Evolutionary conservation across 768 basidiomycete species (phyloP).

Genomic region (Auricularia sp.): DNA sequence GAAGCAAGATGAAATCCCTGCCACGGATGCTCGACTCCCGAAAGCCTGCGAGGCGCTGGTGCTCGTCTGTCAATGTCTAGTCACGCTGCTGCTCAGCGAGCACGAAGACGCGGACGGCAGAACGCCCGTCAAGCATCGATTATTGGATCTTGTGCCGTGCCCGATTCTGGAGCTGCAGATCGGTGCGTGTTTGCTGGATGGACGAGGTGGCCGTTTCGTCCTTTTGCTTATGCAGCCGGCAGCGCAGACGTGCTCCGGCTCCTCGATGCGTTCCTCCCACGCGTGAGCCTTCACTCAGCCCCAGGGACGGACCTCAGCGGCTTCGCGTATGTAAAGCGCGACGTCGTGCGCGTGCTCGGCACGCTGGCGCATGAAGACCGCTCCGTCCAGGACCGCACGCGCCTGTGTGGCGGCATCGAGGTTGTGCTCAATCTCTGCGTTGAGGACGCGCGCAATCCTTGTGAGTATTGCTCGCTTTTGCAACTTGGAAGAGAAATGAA

Average conservation of each 20-base stretch:
- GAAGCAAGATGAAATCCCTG: not conserved
- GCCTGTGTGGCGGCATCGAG: slow-evolving; percentile 63
- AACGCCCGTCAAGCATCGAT: slow-evolving; percentile 29
- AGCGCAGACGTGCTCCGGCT: slow-evolving; percentile 56
- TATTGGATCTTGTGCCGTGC: no score
- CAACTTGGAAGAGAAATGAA: not conserved
- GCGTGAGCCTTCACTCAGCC: slow-evolving; percentile 50
- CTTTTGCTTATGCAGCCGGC: not conserved
- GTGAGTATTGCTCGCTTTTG: slow-evolving; percentile 40
- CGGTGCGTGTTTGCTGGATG: slow-evolving; percentile 30
- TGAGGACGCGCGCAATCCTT: slow-evolving; percentile 84
- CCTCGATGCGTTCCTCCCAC: slow-evolving; percentile 75
- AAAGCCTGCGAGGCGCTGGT: slow-evolving; percentile 69
- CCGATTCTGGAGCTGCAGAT: slow-evolving; percentile 43
- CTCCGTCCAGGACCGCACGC: slow-evolving; percentile 63
- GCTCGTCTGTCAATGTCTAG: slow-evolving; percentile 65
- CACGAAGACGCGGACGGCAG: slow-evolving; percentile 22
- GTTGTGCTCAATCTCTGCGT: slow-evolving; percentile 84
- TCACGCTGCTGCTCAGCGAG: slow-evolving; percentile 49
- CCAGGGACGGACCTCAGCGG: slow-evolving; percentile 36
- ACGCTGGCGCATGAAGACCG: slow-evolving; percentile 56
- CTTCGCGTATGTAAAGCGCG: slow-evolving; percentile 78
- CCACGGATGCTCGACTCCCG: slow-evolving; percentile 60
- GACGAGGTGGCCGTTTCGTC: not conserved
- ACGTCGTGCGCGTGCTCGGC: slow-evolving; percentile 82